Conservation (phyloP, 2,329 filamentous ascomycete species). For the Ustulina deusta region DNA sequence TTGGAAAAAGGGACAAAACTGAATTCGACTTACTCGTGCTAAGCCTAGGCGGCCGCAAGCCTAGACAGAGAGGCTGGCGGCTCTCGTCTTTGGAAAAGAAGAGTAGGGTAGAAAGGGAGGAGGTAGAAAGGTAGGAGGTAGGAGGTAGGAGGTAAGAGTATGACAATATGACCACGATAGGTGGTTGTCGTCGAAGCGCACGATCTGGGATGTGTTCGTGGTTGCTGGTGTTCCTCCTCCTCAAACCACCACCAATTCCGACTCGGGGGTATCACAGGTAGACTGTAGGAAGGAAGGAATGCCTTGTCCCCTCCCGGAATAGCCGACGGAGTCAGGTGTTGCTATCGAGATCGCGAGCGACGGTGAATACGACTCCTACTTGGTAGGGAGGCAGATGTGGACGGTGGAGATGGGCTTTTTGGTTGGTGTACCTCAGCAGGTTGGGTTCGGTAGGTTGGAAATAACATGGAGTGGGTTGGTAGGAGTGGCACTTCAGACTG, state of each 20-base stretch:
- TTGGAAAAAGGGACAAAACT: conserved; percentile 8
- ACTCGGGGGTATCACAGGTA: conserved; percentile 4
- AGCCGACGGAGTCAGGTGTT: conserved; percentile 38
- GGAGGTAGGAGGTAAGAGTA: conserved; percentile 4
- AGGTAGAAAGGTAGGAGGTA: conserved; percentile 3
- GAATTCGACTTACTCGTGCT: conserved; percentile 47
- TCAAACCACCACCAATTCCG: conserved; percentile 10
- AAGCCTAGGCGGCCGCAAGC: conserved; percentile 52
- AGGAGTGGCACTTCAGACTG: conserved; percentile 3
- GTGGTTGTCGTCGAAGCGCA: conserved; percentile 42
- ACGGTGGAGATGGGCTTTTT: conserved; percentile 12
- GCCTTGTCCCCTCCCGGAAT: conserved; percentile 38
- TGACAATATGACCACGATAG: conserved; percentile 42
- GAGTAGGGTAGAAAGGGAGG: conserved; percentile 19
- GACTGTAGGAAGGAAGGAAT: conserved; percentile 5
- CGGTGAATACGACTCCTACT: conserved; percentile 10
- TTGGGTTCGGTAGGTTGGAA: conserved; percentile 13
- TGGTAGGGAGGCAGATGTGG: conserved; percentile 2
- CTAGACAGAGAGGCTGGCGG: conserved; percentile 49
- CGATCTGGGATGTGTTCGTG: neutral
- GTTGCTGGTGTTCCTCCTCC: neutral
- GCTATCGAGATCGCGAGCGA: conserved; percentile 18
- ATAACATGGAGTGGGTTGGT: conserved; percentile 20
- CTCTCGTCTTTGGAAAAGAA: conserved; percentile 38
- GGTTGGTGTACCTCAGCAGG: conserved; percentile 8